Percentiles rank a stretch among this genome's conserved stretches.
Evolutionary conservation across 23 red algal genomes (phyloP).

Genomic region (Gracilaria vermiculophylla): DNA sequence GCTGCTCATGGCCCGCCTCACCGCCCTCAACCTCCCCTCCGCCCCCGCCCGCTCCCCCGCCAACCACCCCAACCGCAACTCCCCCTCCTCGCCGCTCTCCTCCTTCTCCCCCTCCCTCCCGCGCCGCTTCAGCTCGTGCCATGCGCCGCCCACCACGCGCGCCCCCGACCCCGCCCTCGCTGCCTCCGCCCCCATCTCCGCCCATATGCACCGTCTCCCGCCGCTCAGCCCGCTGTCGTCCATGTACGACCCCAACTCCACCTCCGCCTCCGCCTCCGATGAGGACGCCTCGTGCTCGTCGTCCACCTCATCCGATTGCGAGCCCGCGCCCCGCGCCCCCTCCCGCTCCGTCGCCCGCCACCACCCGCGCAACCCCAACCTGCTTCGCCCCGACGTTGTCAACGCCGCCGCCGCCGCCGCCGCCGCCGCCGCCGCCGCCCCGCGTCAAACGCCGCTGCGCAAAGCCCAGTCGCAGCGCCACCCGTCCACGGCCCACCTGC

Average conservation of each 20-base stretch:
- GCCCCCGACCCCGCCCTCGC: neutral
- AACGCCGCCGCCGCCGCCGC: neutral
- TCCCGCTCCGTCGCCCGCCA: neutral
- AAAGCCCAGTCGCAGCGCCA: neutral
- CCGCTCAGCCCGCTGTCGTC: slow-evolving; percentile 53
- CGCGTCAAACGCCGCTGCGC: neutral
- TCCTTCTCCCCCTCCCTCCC: neutral
- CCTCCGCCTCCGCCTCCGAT: neutral
- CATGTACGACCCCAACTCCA: slow-evolving; percentile 38
- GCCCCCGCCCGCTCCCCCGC: neutral
- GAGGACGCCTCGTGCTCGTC: slow-evolving; percentile 22
- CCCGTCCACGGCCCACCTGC: neutral
- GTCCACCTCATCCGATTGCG: slow-evolving; percentile 10
- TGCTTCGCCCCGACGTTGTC: neutral
- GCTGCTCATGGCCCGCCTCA: slow-evolving; percentile 13
- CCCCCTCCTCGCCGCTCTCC: neutral
- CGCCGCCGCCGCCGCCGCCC: neutral
- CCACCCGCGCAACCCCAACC: neutral
- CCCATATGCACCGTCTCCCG: slow-evolving; percentile 8
- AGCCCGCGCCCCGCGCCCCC: neutral
- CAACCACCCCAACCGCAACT: neutral
- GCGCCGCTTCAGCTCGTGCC: neutral
- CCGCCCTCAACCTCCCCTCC: slow-evolving; percentile 2
- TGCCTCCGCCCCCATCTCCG: neutral
- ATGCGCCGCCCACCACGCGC: neutral